Evolutionary conservation across 1,139 yeast species (phyloP), one percentile per base, ranked within the genome.

Genomic region (Nakaseomyces bracarensis): DNA sequence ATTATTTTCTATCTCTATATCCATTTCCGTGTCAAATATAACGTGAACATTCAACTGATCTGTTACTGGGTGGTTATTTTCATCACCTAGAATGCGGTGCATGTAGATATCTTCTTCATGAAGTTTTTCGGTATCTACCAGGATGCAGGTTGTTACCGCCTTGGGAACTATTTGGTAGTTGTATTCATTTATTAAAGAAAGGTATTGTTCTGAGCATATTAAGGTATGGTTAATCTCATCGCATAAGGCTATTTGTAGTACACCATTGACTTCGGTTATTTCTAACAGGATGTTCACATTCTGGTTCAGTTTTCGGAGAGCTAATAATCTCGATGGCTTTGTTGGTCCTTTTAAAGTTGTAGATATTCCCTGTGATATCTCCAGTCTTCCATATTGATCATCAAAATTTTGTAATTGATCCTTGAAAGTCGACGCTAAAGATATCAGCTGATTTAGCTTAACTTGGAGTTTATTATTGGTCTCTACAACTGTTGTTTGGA

Each of bases 81-180:
- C 4, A 13, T 33, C 26, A 4, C 36, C 36, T 4, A 33, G 36
- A 5, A 33, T 13, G 13, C n/a, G 13, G 16, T 33, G 36, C 36
- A 33, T 33, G 36, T 33, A 21, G 4, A 21, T 20, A 10, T 33
- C 36, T n/a, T 33, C 36, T 11, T 21, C 18, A n/a, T 33, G 25
- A 11, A 18, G 26, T 13, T 33, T 18, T 13, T 33, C 36, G 10
- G 18, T 33, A 5, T 21, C 36, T 10, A 33, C 36, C 6, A 33
- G 9, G n/a, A 21, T 18, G 11, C 2, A 16, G 4, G 36, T 20
- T 4, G 16, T 20, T 16, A 33, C 14, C 11, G 20, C 26, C 5
- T 2, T 4, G 10, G 26, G 26, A 4, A 18, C 4, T 20, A 33
- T 20, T 14, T 20, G 26, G 36, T 33, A 21, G 26, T 21, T 21